These are phyloP conservation scores for Boletus holoroseus DNA, from an alignment of 1,284 basidiomycete genomes.

Conservation along the genomic window DNA sequence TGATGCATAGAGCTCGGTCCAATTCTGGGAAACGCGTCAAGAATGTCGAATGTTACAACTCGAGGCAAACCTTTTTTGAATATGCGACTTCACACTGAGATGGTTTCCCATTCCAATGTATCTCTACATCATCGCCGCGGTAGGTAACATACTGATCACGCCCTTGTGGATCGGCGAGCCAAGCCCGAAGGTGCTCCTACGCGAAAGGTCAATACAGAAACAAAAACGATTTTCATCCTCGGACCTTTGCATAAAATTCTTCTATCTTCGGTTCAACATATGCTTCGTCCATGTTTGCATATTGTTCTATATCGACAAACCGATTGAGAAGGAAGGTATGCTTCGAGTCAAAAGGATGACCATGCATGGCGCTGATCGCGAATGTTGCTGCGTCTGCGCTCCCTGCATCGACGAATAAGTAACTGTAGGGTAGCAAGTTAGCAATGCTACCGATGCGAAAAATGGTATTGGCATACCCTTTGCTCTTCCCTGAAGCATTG, in stretches of 20 bases:
- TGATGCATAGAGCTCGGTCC: constrained; percentile 96
- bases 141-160: constrained; percentile 97
- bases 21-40: constrained; percentile 50
- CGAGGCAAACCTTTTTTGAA: constrained; percentile 57
- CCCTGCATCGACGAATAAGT: constrained; percentile 86
- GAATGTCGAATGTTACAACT: not conserved
- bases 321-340: constrained; percentile 89
- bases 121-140: constrained; percentile 85
- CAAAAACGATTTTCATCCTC: constrained; percentile 13
- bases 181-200: constrained; percentile 91
- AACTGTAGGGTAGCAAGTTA: constrained; percentile 45
- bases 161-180: constrained; percentile 88
- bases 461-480: constrained; percentile 57
- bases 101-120: constrained; percentile 92
- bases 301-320: constrained; percentile 91
- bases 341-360: constrained; percentile 86
- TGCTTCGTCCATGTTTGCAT: constrained; percentile 74
- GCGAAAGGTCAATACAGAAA: constrained; percentile 7
- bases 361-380: constrained; percentile 78
- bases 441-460: constrained; percentile 3
- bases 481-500: constrained; percentile 71
- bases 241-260: constrained; percentile 77
- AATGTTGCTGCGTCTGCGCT: constrained; percentile 76
- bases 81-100: constrained; percentile 82
- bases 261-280: constrained; percentile 79